Evolutionary conservation across 1,284 basidiomycete genomes (phyloP), one percentile per base, ranked within the genome.

Genomic region (Cryptococcus sp.): DNA sequence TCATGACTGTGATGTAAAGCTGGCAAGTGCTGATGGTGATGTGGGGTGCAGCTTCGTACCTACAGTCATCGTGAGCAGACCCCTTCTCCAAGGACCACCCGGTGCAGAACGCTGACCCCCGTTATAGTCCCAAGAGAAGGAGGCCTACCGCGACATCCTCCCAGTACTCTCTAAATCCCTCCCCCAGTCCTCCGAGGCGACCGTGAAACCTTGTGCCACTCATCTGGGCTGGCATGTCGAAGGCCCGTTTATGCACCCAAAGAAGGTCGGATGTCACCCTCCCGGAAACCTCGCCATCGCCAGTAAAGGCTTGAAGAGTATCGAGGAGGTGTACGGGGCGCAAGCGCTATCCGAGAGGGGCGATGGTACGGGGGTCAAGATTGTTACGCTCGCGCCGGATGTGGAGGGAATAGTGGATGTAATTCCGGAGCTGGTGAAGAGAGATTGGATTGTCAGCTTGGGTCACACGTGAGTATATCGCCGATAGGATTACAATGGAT

Each of bases 341-440:
- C 28, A 33, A 33, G 28, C 28, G 28, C 9, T 4, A 9, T 33
- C 28, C 5, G 28, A 33, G 44, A 67, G 77, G 5, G 79, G 82
- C 46, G 28, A 33, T 33, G 28, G 9, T 9, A 33, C 28, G 28
- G 28, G 28, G 4, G 86, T 90, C 52, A 85, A 90, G 62, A 83
- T 93, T 48, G 84, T 95, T 64, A 95, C 91, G 1, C 84, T 86
- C 20, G 91, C 91, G 0, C 91, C 91, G 0, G 91, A 95, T 72
- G 82, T 93, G 38, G 81, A 84, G 35, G 91, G 91, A 7, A 86
- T 94, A 5, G 83, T 89, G 81, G 79, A 81, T 11, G 82, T 85
- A 11, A 82, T 93, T 9, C 76, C 78, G 16, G 80, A 83, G 55
- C 79, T 91, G 46, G 79, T 77, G 28, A 79, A 82, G 61, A 80